Evolutionary conservation across 129 eudicot genomes (phyloP).

Genomic region (sunflower (Helianthus annuus)): DNA sequence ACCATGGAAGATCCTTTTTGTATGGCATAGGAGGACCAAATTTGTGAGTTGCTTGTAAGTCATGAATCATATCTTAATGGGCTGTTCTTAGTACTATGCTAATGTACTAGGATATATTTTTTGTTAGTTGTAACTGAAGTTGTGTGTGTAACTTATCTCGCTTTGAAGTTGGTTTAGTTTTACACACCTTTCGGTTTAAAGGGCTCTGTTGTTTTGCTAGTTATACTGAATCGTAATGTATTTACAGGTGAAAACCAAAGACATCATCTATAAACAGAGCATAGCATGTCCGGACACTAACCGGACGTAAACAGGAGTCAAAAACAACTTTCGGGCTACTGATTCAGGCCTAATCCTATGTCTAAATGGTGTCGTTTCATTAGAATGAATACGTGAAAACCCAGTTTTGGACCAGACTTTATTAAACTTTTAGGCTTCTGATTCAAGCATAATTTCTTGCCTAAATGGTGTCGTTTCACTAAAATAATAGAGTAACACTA

Average conservation of each 20-base stretch:
- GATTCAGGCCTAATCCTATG: neutral
- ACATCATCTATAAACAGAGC: slow-evolving; percentile 10
- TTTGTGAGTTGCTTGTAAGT: neutral
- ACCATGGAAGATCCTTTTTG: neutral
- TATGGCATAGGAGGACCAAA: neutral
- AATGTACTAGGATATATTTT: neutral
- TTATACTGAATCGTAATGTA: slow-evolving; percentile 6
- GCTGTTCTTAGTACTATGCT: neutral
- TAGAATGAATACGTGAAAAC: neutral
- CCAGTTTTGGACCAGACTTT: too few species aligned
- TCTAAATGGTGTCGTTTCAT: neutral
- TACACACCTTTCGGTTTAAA: neutral
- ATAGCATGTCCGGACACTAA: neutral
- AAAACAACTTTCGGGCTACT: neutral
- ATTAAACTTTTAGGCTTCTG: neutral
- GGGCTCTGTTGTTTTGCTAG: neutral
- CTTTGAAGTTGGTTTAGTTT: neutral
- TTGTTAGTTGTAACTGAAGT: neutral
- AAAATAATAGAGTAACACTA: neutral
- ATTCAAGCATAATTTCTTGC: neutral
- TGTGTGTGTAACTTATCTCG: neutral
- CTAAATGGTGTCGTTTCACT: neutral
- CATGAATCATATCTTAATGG: slow-evolving; percentile 2
- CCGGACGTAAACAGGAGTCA: neutral
- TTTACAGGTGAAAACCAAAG: slow-evolving; percentile 14